These are phyloP conservation scores for Pugionium cornutum DNA, from an alignment of 345 rosid genomes.

Conservation along the genomic window DNA sequence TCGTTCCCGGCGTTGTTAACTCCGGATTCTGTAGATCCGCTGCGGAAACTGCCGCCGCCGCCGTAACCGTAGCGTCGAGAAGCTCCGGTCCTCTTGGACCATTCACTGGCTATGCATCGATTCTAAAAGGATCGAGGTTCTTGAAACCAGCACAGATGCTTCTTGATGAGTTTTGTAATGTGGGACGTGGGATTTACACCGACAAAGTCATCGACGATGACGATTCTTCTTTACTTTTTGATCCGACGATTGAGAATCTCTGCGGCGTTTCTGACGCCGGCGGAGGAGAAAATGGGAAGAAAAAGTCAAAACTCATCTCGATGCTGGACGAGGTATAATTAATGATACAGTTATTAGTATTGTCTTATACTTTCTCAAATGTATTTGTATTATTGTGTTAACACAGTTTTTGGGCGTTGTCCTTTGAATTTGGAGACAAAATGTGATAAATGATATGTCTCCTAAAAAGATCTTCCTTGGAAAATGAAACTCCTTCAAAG, in stretches of 20 bases:
- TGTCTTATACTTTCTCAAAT: background rate
- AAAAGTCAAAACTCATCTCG: constrained; percentile 72
- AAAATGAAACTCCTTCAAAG: constrained; percentile 39
- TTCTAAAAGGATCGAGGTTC: constrained; percentile 79
- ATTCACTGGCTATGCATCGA: constrained; percentile 77
- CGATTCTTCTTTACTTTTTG: constrained; percentile 58
- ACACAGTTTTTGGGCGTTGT: constrained; percentile 38
- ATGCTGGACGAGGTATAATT: constrained; percentile 84
- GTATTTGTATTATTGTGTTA: constrained; percentile 9
- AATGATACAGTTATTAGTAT: background rate
- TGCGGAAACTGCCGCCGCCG: constrained; percentile 27
- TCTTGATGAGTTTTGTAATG: constrained; percentile 74
- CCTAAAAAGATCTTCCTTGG: constrained; percentile 43
- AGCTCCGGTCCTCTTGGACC: constrained; percentile 58
- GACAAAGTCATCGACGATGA: constrained; percentile 49
- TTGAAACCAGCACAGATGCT: constrained; percentile 85
- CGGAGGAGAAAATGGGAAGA: constrained; percentile 56
- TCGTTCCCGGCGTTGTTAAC: constrained; percentile 31
- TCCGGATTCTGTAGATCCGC: constrained; percentile 33
- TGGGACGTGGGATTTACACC: constrained; percentile 54
- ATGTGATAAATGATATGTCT: constrained; percentile 35
- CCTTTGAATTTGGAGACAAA: constrained; percentile 33
- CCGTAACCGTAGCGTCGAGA: constrained; percentile 51
- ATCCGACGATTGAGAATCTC: constrained; percentile 50
- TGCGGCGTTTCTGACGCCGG: constrained; percentile 35